Evolutionary conservation across 306 rosid species (phyloP), one percentile per base, ranked within the genome.

Genomic region (Argentina anserina): DNA sequence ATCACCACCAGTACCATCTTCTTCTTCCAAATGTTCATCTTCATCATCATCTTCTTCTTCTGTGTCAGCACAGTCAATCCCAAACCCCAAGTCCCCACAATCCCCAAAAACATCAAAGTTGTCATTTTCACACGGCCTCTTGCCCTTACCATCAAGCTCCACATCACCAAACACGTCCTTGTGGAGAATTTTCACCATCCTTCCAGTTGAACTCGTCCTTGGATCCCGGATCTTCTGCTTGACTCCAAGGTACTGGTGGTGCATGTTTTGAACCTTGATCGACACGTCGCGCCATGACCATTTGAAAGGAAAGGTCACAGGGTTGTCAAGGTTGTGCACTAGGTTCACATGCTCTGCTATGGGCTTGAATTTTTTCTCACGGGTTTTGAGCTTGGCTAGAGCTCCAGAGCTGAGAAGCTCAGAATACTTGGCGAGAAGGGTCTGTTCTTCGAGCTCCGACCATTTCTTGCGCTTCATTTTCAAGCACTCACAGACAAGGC

Each of bases 261-360:
- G 93, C 98, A 93, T 93, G 90, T 93, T 90, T 83, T 93, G 97
- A 56, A 93, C 96, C 87, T 93, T 93, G 83, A 90, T 90, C 12
- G 97, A 93, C n/a, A 93, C 97, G 28, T 93, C 98, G 21, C 98
- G 93, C 98, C 98, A 93, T 0, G 96, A 87, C 98, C 98, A 93
- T 59, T 82, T 84, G 90, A 93, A 93, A 13, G 97, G 98, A 75
- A 83, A 93, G 71, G 84, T 74, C 28, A 81, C 3, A 0, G 96
- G 87, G 75, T 93, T 90, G 9, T 67, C 81, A 18, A 82, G 87
- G 76, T 93, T 88, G 86, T 93, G 97, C 13, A 80, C 43, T 12
- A 88, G 58, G 79, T 90, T 93, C 50, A 93, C 92, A 71, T 90
- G 97, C 56, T 93, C 98, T 8, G 98, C 98, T 33, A 93, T 84